A percentile compares a stretch with the other conserved stretches of the same genome.
Evolutionary conservation across 2,329 filamentous ascomycete species (phyloP).

Genomic region (Penicillium sp.): DNA sequence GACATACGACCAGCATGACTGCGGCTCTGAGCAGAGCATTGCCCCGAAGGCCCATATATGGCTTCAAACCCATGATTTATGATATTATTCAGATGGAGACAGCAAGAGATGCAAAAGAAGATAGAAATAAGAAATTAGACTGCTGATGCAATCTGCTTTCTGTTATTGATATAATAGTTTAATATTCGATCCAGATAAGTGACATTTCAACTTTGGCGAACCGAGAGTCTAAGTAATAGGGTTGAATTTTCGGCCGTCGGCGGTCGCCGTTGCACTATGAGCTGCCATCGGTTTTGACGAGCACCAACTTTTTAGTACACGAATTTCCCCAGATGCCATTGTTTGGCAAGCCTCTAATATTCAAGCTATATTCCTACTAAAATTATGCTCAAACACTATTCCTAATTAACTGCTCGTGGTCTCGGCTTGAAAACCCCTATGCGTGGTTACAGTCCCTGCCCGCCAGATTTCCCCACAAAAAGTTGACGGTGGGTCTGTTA

Average conservation of each 20-base stretch:
- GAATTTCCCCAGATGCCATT: background rate
- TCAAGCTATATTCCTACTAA: background rate
- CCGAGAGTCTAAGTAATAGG: background rate
- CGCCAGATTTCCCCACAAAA: background rate
- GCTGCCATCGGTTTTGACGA: background rate
- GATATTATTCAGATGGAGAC: background rate
- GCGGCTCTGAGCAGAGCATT: slow-evolving; percentile 20
- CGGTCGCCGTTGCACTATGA: slow-evolving; percentile 4
- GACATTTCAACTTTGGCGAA: background rate
- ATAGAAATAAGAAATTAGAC: background rate
- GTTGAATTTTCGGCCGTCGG: slow-evolving; percentile 3
- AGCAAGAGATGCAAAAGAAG: background rate
- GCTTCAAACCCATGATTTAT: slow-evolving; percentile 17
- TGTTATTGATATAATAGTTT: background rate
- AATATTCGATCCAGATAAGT: background rate
- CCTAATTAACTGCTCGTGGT: background rate
- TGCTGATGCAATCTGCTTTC: background rate
- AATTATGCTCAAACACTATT: background rate
- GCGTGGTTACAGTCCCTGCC: background rate
- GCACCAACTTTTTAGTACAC: background rate
- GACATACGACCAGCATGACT: slow-evolving; percentile 22
- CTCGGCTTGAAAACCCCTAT: background rate
- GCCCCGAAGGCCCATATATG: slow-evolving; percentile 21
- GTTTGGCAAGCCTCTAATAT: background rate
- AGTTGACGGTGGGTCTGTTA: background rate